Percentiles rank a stretch among this genome's conserved stretches.
Evolutionary conservation across 73 alveolate species (phyloP).

Genomic region (Loxodes magnus): DNA sequence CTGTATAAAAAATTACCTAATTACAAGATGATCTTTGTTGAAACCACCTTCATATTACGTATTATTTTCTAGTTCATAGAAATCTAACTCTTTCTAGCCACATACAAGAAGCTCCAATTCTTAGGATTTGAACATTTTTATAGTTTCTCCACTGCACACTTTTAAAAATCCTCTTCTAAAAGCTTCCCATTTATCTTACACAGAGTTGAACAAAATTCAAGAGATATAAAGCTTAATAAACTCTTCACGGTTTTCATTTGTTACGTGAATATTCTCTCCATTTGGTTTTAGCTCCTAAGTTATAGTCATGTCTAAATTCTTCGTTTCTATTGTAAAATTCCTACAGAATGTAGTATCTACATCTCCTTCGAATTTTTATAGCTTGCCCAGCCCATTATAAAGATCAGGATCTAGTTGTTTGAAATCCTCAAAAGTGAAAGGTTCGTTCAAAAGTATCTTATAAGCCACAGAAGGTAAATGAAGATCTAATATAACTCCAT

Average conservation of each 20-base stretch:
- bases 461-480: conserved; percentile 84
- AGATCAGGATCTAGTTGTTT: conserved; percentile 59
- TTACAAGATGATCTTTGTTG: not conserved
- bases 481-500: conserved; percentile 73
- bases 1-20: not conserved
- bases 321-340: conserved; percentile 55
- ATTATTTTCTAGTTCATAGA: conserved; percentile 50
- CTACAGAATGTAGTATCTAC: conserved; percentile 47
- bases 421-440: conserved; percentile 55
- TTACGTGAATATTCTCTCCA: conserved; percentile 75
- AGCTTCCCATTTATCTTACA: conserved; percentile 49
- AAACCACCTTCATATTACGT: conserved; percentile 60
- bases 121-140: conserved; percentile 54
- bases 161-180: conserved; percentile 63
- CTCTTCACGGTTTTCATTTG: conserved; percentile 72
- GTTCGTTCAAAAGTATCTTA: conserved; percentile 60
- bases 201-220: conserved; percentile 71
- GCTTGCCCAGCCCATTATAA: conserved; percentile 3
- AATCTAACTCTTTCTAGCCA: conserved; percentile 70
- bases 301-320: conserved; percentile 54
- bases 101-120: conserved; percentile 76
- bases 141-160: conserved; percentile 49
- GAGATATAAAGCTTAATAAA: conserved; percentile 75
- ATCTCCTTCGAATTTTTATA: conserved; percentile 43
- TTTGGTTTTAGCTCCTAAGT: conserved; percentile 58